Conservation (phyloP, 306 rosid genomes). For the Cotoneaster glaucophyllus region DNA sequence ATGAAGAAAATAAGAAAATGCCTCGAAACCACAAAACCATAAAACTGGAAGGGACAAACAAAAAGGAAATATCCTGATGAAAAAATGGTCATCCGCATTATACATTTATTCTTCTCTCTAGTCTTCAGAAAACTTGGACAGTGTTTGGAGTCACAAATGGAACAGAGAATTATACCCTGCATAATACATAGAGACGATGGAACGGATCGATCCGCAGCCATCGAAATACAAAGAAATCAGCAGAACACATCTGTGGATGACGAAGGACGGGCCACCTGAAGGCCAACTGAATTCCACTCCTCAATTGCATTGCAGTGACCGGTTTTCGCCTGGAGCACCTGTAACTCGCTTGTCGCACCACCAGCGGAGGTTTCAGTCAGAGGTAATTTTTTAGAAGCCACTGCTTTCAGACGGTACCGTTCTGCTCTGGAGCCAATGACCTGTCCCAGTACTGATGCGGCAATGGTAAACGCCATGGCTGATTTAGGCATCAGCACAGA, state of each 20-base stretch:
- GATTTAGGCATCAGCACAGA: conserved; percentile 89
- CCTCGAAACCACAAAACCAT: background rate
- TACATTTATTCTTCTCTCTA: conserved; percentile 21
- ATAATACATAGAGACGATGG: conserved; percentile 18
- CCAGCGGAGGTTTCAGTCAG: conserved; percentile 30
- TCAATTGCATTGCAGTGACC: conserved; percentile 52
- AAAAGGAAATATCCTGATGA: background rate
- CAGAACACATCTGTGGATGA: conserved; percentile 53
- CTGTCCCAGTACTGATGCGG: conserved; percentile 86
- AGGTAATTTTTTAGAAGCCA: conserved; percentile 35
- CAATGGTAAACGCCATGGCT: conserved; percentile 97
- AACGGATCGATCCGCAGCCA: background rate
- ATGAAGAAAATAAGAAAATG: too few relatives aligned
- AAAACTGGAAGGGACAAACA: background rate
- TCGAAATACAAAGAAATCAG: conserved; percentile 24
- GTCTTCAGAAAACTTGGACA: background rate
- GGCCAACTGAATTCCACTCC: conserved; percentile 58
- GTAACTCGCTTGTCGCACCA: conserved; percentile 23
- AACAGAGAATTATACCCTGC: conserved; percentile 22
- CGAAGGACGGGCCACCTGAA: conserved; percentile 55
- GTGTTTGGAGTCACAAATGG: conserved; percentile 17
- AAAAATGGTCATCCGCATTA: background rate
- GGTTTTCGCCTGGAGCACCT: conserved; percentile 24
- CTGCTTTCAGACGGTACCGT: conserved; percentile 57
- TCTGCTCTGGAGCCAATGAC: conserved; percentile 95